These are phyloP conservation scores for Glutinoglossum americanum DNA, from an alignment of 495 filamentous ascomycete genomes.

Conservation along the genomic window DNA sequence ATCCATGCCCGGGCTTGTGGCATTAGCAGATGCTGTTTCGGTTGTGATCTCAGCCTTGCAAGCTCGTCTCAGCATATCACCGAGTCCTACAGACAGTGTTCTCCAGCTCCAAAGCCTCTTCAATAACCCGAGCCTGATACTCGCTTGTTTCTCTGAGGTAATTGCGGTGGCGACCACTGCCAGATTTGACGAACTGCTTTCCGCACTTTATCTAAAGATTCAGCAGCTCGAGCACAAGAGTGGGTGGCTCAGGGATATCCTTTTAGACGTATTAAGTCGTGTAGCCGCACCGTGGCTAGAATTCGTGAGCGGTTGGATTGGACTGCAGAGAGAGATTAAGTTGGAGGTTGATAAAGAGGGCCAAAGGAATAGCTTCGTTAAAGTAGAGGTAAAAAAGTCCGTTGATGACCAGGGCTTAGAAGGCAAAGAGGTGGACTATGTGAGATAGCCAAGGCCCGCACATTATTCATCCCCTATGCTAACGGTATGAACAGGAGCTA, in stretches of 20 bases:
- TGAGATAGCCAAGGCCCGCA: conserved; percentile 2
- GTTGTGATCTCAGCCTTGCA: conserved; percentile 33
- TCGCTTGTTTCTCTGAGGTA: conserved; percentile 38
- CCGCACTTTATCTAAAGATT: conserved; percentile 39
- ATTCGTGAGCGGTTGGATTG: conserved; percentile 56
- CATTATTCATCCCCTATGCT: background rate
- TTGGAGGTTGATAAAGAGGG: conserved; percentile 15
- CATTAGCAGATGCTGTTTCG: conserved; percentile 37
- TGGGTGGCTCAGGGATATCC: conserved; percentile 35
- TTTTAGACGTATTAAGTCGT: conserved; percentile 42
- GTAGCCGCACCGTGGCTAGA: conserved; percentile 51
- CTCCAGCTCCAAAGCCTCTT: conserved; percentile 53
- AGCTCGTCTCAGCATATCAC: conserved; percentile 26
- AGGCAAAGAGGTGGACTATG: conserved; percentile 30
- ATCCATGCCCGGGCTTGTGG: conserved; percentile 30
- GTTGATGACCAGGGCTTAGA: conserved; percentile 33
- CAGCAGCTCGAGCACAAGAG: conserved; percentile 40
- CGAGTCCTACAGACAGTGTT: conserved; percentile 24
- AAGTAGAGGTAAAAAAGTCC: conserved; percentile 30
- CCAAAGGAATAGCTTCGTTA: conserved; percentile 33
- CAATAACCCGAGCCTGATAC: conserved; percentile 34
- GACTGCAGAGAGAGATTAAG: conserved; percentile 35
- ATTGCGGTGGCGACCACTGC: conserved; percentile 29
- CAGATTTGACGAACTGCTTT: conserved; percentile 43
- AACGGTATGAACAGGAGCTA: conserved; percentile 5